Conservation (phyloP, 768 basidiomycete species). For the Phanerochaete carnosa region DNA sequence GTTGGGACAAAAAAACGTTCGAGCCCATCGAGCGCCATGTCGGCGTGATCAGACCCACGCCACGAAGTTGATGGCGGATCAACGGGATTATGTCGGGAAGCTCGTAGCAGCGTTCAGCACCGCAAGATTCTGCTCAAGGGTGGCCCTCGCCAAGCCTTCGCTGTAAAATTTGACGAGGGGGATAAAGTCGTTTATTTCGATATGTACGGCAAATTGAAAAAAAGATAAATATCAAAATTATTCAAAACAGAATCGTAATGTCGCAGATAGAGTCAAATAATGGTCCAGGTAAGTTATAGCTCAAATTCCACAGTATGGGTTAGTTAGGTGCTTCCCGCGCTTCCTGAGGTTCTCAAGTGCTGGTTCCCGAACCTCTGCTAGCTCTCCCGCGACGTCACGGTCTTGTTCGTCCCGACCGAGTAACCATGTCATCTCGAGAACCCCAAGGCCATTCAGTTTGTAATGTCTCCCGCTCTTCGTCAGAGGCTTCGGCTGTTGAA, state of each 20-base stretch:
- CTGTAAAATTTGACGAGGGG: too few species aligned
- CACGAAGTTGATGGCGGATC: not conserved
- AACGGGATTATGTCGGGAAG: not conserved
- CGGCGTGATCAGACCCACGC: not conserved
- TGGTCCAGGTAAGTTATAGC: too few species aligned
- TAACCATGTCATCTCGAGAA: constrained; percentile 1
- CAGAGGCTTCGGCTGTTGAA: not conserved
- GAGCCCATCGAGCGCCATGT: not conserved
- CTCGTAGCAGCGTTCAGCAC: too few species aligned
- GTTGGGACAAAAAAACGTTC: too few species aligned
- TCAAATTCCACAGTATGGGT: not conserved
- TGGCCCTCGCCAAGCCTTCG: too few species aligned
- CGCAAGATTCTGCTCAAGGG: too few species aligned
- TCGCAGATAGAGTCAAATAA: too few species aligned
- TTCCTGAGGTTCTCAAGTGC: not conserved
- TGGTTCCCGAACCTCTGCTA: not conserved
- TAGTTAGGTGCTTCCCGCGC: not conserved
- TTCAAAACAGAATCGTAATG: not conserved
- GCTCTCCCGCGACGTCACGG: not conserved
- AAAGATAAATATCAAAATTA: too few species aligned
- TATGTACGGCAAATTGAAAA: too few species aligned
- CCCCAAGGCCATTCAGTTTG: not conserved
- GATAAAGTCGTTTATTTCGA: too few species aligned
- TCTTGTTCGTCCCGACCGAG: not conserved
- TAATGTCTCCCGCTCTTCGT: not conserved